Evolutionary conservation across 2,329 filamentous ascomycete species (phyloP).

Genomic region (Sclerotinia nivalis): DNA sequence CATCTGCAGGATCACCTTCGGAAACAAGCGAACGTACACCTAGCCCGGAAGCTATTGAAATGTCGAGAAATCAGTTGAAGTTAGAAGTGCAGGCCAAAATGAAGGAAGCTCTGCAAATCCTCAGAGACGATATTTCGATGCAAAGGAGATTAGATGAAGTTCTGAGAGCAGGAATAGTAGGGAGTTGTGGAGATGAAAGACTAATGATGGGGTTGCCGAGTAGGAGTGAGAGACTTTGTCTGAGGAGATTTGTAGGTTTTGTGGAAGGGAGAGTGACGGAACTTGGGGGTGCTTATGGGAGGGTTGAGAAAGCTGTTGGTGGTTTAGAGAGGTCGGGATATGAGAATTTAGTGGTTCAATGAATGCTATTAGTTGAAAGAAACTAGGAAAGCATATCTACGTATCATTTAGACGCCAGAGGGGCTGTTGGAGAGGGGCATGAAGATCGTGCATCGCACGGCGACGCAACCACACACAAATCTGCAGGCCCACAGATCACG

Average conservation of each 20-base stretch:
- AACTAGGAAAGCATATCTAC: too few species aligned
- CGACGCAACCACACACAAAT: not conserved
- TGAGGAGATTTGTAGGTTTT: conserved; percentile 21
- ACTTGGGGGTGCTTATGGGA: conserved; percentile 12
- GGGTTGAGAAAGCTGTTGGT: conserved; percentile 17
- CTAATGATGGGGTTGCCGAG: conserved; percentile 21
- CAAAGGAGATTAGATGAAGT: conserved; percentile 20
- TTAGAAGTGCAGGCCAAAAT: conserved; percentile 6
- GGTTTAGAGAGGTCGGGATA: conserved; percentile 13
- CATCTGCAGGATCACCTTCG: not conserved
- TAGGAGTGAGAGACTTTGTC: conserved; percentile 19
- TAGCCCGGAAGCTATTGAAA: conserved; percentile 1
- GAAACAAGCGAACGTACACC: not conserved
- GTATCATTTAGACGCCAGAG: too few species aligned
- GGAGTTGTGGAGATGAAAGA: conserved; percentile 18
- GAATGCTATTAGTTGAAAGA: not conserved
- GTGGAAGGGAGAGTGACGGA: conserved; percentile 21
- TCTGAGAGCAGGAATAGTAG: conserved; percentile 18
- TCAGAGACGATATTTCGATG: conserved; percentile 17
- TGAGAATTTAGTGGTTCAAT: conserved; percentile 5
- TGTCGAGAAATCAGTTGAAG: not conserved
- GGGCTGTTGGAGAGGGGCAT: not conserved
- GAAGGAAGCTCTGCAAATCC: conserved; percentile 5
- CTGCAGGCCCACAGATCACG: not conserved
- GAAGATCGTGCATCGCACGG: not conserved